phyloP scores from a whole-genome alignment of 1,139 yeast species.

The Candida mesenterica region DNA sequence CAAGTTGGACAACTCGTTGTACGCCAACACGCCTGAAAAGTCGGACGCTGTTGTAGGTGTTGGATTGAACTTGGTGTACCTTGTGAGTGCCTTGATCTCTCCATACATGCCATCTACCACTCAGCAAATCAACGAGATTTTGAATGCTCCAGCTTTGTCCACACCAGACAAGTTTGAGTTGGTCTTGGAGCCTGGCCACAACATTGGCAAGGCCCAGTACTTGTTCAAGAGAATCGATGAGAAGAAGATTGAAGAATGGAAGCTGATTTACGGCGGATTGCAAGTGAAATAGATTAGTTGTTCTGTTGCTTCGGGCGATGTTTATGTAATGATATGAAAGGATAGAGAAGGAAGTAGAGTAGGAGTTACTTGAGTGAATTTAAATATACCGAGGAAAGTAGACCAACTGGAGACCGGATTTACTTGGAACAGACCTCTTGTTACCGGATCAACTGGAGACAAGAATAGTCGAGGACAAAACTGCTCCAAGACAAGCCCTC shows the following conservation, averaged over 20 bases:
- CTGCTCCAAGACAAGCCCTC: too few relatives aligned
- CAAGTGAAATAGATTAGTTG: constrained; percentile 24
- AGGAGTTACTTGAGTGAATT: not conserved
- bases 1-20: constrained; percentile 85
- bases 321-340: not conserved
- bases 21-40: constrained; percentile 69
- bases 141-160: constrained; percentile 76
- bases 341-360: not conserved
- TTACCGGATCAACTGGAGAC: too few relatives aligned
- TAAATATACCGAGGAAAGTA: not conserved
- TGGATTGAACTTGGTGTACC: constrained; percentile 83
- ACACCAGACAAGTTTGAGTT: constrained; percentile 76
- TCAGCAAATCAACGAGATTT: constrained; percentile 65
- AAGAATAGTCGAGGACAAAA: too few relatives aligned
- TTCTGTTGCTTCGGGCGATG: not conserved
- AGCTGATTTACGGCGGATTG: constrained; percentile 77
- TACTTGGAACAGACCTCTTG: too few relatives aligned
- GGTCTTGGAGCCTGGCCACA: constrained; percentile 75
- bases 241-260: constrained; percentile 84
- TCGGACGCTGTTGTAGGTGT: constrained; percentile 93
- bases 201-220: constrained; percentile 88
- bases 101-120: constrained; percentile 93
- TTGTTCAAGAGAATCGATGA: constrained; percentile 91
- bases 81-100: constrained; percentile 72
- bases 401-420: not conserved